Evolutionary conservation across 208 protist species (phyloP).

Genomic region (Kentomonas sorsogonicus): DNA sequence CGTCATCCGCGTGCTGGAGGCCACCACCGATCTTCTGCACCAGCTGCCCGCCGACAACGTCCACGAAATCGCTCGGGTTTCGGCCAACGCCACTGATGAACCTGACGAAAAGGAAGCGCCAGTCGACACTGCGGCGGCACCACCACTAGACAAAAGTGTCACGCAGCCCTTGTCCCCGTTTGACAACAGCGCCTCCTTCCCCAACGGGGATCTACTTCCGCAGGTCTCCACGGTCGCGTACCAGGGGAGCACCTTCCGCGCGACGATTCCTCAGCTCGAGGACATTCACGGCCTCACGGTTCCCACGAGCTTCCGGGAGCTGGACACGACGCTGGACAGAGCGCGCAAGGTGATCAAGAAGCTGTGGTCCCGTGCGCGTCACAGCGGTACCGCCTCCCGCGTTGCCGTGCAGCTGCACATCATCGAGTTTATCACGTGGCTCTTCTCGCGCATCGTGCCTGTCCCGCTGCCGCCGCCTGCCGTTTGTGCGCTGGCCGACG

Average conservation of each 20-base stretch:
- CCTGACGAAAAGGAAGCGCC: neutral
- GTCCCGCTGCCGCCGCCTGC: constrained; percentile 31
- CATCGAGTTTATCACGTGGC: constrained; percentile 64
- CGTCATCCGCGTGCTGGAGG: constrained; percentile 35
- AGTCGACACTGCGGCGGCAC: neutral
- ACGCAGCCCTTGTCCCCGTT: constrained; percentile 11
- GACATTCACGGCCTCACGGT: constrained; percentile 20
- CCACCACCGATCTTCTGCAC: constrained; percentile 27
- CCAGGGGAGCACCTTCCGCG: constrained; percentile 31
- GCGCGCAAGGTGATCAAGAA: constrained; percentile 20
- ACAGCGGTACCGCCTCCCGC: constrained; percentile 60
- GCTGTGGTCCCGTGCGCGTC: constrained; percentile 43
- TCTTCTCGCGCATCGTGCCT: constrained; percentile 52
- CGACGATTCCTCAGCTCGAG: constrained; percentile 20
- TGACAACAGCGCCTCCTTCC: constrained; percentile 16
- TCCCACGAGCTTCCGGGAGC: constrained; percentile 19
- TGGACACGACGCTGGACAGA: constrained; percentile 20
- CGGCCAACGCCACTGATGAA: constrained; percentile 4
- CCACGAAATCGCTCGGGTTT: constrained; percentile 14
- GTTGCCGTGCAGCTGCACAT: constrained; percentile 74
- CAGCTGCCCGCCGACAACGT: constrained; percentile 37
- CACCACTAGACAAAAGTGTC: constrained; percentile 12
- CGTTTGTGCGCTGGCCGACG: too few relatives aligned
- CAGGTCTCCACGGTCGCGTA: constrained; percentile 25
- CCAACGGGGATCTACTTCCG: constrained; percentile 40